Evolutionary conservation across 441 rosid species (phyloP).

Genomic region (Euphorbia celastroides): DNA sequence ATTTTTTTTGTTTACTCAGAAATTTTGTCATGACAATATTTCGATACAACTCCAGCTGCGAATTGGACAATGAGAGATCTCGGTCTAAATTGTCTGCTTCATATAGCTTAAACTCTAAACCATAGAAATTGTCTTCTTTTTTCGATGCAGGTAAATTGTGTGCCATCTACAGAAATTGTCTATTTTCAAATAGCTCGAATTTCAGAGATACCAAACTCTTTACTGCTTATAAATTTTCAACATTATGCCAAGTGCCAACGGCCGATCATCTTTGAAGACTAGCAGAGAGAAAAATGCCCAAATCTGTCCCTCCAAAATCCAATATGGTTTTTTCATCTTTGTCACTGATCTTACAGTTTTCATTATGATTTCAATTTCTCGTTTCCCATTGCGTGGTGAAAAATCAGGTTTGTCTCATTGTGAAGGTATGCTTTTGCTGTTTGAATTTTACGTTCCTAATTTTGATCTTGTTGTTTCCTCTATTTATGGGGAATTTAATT

Average conservation of each 20-base stretch:
- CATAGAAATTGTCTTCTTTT: too few relatives aligned
- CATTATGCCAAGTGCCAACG: not conserved
- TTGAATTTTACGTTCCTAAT: not conserved
- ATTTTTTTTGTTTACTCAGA: too few relatives aligned
- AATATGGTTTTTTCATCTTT: not conserved
- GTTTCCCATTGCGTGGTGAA: not conserved
- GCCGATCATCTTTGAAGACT: not conserved
- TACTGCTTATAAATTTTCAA: too few relatives aligned
- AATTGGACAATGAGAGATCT: too few relatives aligned
- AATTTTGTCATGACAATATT: too few relatives aligned
- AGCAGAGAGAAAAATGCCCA: slow-evolving; percentile 10
- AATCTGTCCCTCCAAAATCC: slow-evolving; percentile 16
- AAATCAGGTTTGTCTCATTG: slow-evolving; percentile 69
- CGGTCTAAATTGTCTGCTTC: too few relatives aligned
- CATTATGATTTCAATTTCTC: not conserved
- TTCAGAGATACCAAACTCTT: too few relatives aligned
- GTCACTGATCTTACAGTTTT: not conserved
- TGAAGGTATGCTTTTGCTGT: slow-evolving; percentile 36
- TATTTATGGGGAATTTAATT: not conserved
- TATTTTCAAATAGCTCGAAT: too few relatives aligned
- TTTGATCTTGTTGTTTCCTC: not conserved
- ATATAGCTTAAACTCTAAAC: too few relatives aligned
- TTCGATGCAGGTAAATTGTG: too few relatives aligned
- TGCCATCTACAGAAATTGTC: too few relatives aligned
- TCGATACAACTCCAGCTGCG: too few relatives aligned